Evolutionary conservation across 345 rosid genomes (phyloP).

Genomic region (Aethionema arabicum): DNA sequence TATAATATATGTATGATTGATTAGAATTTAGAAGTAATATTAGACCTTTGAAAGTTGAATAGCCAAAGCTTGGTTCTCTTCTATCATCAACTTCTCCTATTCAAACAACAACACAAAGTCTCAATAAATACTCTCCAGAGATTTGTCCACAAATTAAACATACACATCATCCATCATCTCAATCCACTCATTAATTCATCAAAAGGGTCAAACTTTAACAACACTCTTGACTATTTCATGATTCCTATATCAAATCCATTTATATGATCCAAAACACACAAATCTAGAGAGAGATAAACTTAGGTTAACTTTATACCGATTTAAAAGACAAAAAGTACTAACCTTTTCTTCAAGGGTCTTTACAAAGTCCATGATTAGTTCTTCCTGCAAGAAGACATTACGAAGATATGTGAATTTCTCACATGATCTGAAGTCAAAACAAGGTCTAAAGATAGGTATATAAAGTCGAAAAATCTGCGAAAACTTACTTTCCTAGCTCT

Average conservation of each 20-base stretch:
- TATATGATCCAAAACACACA: neutral
- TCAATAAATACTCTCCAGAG: too few species aligned
- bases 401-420: neutral
- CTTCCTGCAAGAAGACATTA: slow-evolving; percentile 19
- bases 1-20: too few species aligned
- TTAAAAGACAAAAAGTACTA: neutral
- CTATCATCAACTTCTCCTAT: slow-evolving; percentile 26
- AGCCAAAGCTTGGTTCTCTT: slow-evolving; percentile 17
- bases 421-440: neutral
- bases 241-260: too few species aligned
- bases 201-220: too few species aligned
- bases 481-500: slow-evolving; percentile 31
- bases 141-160: too few species aligned
- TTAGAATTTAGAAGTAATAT: too few species aligned
- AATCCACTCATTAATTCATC: too few species aligned
- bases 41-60: slow-evolving; percentile 17
- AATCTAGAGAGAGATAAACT: neutral
- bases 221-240: too few species aligned
- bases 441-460: neutral
- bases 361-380: slow-evolving; percentile 12
- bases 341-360: slow-evolving; percentile 31
- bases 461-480: too few species aligned
- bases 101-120: neutral
- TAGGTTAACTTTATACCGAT: neutral
- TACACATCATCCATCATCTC: too few species aligned